Conservation (phyloP, 352 stramenopile genomes). For the Phytophthora constricta region DNA sequence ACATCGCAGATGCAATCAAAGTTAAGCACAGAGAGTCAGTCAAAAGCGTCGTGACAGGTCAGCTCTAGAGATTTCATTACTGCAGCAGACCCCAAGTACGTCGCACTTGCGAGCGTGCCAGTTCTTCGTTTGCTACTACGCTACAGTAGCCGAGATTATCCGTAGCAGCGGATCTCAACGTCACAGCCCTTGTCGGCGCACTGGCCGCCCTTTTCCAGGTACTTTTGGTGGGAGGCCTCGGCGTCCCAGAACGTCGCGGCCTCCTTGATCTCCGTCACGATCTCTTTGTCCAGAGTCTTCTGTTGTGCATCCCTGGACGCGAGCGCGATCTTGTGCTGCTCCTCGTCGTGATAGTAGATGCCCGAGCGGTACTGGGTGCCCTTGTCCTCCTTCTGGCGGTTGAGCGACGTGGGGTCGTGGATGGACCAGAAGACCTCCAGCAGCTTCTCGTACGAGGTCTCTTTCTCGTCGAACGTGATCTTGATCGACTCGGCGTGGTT, state of each 20-base stretch:
- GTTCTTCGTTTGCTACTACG: too few species aligned
- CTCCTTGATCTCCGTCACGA: conserved; percentile 93
- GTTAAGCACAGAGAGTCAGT: too few species aligned
- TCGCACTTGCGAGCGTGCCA: too few species aligned
- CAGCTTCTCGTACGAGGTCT: conserved; percentile 86
- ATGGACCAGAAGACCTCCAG: conserved; percentile 85
- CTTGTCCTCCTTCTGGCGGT: conserved; percentile 88
- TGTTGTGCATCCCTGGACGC: conserved; percentile 74
- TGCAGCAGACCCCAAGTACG: too few species aligned
- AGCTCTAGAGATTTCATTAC: too few species aligned
- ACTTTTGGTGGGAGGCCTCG: conserved; percentile 97
- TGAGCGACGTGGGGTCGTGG: conserved; percentile 94
- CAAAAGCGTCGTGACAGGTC: too few species aligned
- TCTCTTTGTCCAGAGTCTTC: conserved; percentile 74
- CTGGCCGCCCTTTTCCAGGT: conserved; percentile 96
- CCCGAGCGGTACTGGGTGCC: conserved; percentile 97
- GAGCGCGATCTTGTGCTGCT: conserved; percentile 81
- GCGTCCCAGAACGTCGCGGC: conserved; percentile 92
- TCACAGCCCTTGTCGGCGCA: conserved; percentile 93
- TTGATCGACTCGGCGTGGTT: conserved; percentile 97
- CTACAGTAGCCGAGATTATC: conserved; percentile 37
- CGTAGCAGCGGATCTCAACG: conserved; percentile 93
- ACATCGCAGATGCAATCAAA: too few species aligned
- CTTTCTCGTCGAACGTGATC: conserved; percentile 91
- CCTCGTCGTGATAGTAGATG: conserved; percentile 94